Base-by-base conservation (phyloP, 495 filamentous ascomycete species). In the Bombardia bombarda region DNA sequence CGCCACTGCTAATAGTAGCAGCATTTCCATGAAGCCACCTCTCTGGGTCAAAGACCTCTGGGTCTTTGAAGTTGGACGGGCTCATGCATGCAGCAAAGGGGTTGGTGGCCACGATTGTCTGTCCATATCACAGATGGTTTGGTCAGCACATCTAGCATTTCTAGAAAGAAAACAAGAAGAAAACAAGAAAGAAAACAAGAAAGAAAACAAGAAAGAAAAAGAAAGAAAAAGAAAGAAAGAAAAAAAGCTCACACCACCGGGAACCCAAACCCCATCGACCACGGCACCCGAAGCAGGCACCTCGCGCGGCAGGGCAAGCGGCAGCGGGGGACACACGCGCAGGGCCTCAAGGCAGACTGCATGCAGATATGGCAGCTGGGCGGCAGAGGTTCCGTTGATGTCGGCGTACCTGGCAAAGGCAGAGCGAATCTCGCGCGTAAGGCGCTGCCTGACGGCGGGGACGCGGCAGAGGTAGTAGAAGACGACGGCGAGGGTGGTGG, bases 261-360 rank as follows among this genome's bases (percentile, higher is more conserved):
- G 62, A 7, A 67, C 55, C 7, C 63, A 65, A n/a, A 62, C 43
- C 0, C 67, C 76, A 19, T 55, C 41, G 21, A 82, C 63, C 2
- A 42, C 55, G 9, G 43, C 61, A 22, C 78, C 77, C 1, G 58
- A 62, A 13, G 58, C 43, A 2, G 73, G 67, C 8, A 60, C 56
- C 0, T 62, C 35, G 3, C 77, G 64, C 1, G 69, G 67, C 16
- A 72, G 47, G 1, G 61, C 67, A 31, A 51, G 59, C 0, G 71
- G 61, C 1, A 70, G 56, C 0, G 78, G 74, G 1, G 76, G 68
- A 46, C 70, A 73, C 23, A 77, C 52, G 2, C 78, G 69, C 55
- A 82, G 51, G 3, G 60, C 57, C 51, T 82, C 78, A 14, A 75
- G 56, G 1, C 78, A 51, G 20, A 66, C 67, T 4, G 75, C 75